Base-by-base conservation (phyloP, 1,139 yeast species). In the Casaregolazyma lundiana region DNA sequence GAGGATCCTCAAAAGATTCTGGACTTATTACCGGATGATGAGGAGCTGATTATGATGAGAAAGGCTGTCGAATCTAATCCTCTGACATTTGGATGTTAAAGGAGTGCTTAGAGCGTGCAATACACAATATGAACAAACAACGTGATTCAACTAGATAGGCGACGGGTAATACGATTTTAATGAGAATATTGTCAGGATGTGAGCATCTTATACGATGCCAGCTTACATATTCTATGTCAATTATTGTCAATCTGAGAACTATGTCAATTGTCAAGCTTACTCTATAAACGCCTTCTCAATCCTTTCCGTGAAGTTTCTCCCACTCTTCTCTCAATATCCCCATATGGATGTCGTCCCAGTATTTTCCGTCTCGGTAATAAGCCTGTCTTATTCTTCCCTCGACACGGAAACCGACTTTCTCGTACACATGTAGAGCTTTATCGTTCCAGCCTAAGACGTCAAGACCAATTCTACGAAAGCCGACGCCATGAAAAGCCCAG, bases 21-120 rank as follows among this genome's bases (percentile, higher is more conserved):
- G 11, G 47, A 50, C 24, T 53, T 58, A 65, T 70, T 52, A 9
- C 48, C 47, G 26, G 49, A 52, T 13, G 35, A 15, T 6, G 17
- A 18, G 15, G 45, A 21, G 29, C 11, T 40, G 3, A 13, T 21
- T 36, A 24, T 16, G 19, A 30, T 40, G 29, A 21, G 34, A 18
- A 6, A 30, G n/a, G 36, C 16, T 7, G 3, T 30, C 18, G 22
- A 18, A n/a, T 2, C 30, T 6, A 21, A 6, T 19, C 18, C 26
- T 13, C 9, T 24, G 13, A 35, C 43, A 4, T 32, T 30, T 21
- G 37, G 37, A 11, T 40, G 43, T 20, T 40, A 26, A 24, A 22
- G 20, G 32, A 35, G 16, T 16, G n/a, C n/a, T n/a, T n/a, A n/a
- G n/a, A n/a, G n/a, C n/a, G n/a, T n/a, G n/a, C n/a, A n/a, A n/a